Evolutionary conservation across 2,329 filamentous ascomycete species (phyloP).

Genomic region (Pyricularia sp.): DNA sequence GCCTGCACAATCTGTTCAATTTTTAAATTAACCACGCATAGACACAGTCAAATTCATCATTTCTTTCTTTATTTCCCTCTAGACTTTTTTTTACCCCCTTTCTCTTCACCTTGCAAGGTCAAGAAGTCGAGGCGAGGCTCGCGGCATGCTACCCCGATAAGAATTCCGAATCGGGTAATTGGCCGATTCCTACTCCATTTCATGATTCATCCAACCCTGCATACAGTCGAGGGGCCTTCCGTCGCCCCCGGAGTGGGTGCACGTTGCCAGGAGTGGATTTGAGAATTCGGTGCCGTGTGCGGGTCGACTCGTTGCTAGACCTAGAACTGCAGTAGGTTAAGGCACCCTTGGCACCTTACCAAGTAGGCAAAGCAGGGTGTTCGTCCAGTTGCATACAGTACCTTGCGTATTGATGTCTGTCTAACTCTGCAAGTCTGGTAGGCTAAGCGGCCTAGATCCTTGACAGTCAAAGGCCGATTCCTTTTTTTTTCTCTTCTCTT

Average conservation of each 20-base stretch:
- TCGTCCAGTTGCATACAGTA: too few species aligned
- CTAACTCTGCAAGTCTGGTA: not conserved
- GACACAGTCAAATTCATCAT: not conserved
- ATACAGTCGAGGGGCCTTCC: not conserved
- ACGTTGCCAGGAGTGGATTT: not conserved
- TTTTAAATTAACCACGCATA: not conserved
- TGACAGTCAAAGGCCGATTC: not conserved
- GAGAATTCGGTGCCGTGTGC: not conserved
- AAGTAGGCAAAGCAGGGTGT: not conserved
- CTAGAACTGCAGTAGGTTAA: not conserved
- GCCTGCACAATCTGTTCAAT: not conserved
- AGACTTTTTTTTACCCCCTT: not conserved
- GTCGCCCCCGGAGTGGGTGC: not conserved
- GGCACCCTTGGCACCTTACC: not conserved
- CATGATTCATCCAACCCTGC: not conserved
- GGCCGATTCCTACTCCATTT: not conserved
- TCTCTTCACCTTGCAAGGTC: not conserved
- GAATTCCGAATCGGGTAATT: not conserved
- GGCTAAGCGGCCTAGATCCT: not conserved
- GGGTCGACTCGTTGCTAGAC: not conserved
- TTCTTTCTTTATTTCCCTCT: not conserved
- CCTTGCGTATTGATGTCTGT: not conserved
- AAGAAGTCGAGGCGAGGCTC: not conserved
- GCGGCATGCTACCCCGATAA: not conserved
- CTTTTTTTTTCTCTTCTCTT: not conserved